Evolutionary conservation across 176 grass and related monocot species (phyloP).

Genomic region (Musa beccarii): DNA sequence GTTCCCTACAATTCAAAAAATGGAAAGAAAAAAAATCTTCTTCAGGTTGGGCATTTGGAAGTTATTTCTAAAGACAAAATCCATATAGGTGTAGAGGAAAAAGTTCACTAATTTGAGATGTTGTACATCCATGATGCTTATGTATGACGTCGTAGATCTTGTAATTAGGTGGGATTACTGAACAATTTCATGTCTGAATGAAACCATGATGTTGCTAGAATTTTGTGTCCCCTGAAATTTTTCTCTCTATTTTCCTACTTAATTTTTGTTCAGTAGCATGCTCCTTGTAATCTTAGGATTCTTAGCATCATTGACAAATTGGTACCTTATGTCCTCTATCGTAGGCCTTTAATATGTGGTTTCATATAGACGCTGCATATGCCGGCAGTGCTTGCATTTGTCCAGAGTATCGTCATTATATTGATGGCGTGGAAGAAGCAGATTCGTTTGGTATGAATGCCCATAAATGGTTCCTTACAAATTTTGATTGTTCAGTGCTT

Average conservation of each 20-base stretch:
- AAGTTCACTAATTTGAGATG: too few species aligned
- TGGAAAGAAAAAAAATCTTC: too few species aligned
- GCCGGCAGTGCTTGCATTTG: constrained; percentile 75
- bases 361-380: constrained; percentile 79
- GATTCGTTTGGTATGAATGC: constrained; percentile 92
- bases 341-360: constrained; percentile 57
- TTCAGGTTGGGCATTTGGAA: too few species aligned
- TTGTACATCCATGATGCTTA: too few species aligned
- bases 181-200: neutral
- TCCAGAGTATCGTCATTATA: constrained; percentile 60
- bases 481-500: constrained; percentile 67
- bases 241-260: neutral
- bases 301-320: neutral
- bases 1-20: too few species aligned
- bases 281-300: neutral
- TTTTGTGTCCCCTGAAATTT: neutral
- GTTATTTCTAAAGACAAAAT: too few species aligned
- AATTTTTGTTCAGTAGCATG: neutral
- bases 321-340: neutral
- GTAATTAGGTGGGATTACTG: too few species aligned
- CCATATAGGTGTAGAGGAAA: too few species aligned
- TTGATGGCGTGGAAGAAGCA: constrained; percentile 73
- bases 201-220: neutral
- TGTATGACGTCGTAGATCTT: too few species aligned
- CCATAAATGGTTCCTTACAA: constrained; percentile 87